phyloP scores from a whole-genome alignment of 495 filamentous ascomycete genomes.

The Penicillium simplicissimum region DNA sequence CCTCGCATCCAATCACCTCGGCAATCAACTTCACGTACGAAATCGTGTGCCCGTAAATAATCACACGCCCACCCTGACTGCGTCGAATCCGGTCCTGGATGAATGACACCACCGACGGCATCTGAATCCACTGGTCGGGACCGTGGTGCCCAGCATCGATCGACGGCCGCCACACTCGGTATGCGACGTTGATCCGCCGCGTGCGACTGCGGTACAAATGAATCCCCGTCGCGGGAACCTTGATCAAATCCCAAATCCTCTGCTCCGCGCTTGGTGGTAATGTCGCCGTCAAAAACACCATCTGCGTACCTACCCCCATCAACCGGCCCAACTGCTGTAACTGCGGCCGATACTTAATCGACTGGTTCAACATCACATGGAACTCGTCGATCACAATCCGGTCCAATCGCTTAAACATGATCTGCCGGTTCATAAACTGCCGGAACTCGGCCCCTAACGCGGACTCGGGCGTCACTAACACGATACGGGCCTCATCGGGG shows the following conservation, averaged over 20 bases:
- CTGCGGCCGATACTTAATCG: not conserved
- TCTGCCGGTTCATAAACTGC: not conserved
- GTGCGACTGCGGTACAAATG: not conserved
- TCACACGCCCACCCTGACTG: constrained; percentile 3
- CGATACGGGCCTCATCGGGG: constrained; percentile 14
- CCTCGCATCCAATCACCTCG: not conserved
- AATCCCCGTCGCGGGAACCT: not conserved
- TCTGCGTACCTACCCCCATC: constrained; percentile 6
- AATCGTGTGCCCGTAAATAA: constrained; percentile 13
- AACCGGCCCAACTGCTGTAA: not conserved
- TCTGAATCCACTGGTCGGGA: constrained; percentile 3
- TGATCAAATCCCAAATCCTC: constrained; percentile 3
- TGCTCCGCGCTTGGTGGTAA: constrained; percentile 15
- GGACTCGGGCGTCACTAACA: constrained; percentile 26
- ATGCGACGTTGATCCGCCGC: not conserved
- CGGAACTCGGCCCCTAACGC: not conserved
- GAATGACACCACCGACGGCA: not conserved
- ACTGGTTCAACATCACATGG: constrained; percentile 1
- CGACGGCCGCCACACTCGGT: not conserved
- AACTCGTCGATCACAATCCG: constrained; percentile 1
- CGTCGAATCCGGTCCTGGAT: not conserved
- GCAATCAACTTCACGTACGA: not conserved
- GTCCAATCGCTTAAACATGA: not conserved
- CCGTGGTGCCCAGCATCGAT: not conserved
- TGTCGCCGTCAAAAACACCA: constrained; percentile 29